These are phyloP conservation scores for Wickerhamiella parazyma DNA, from an alignment of 805 yeast species.

Conservation along the genomic window DNA sequence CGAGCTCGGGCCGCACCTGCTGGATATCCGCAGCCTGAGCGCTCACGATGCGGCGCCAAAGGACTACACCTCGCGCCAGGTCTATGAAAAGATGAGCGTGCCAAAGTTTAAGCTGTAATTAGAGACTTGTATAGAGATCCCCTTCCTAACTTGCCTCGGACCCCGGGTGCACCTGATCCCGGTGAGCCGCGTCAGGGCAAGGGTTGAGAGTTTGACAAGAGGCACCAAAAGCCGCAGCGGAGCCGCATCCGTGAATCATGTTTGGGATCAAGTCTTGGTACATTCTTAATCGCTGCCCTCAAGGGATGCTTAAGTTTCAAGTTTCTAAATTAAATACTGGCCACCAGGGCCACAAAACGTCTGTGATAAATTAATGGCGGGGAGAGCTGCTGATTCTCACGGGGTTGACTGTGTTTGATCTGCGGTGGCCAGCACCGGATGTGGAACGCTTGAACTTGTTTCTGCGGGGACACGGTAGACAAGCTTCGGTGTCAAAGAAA, in stretches of 20 bases:
- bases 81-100: slow-evolving; percentile 18
- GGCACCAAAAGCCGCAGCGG: no score
- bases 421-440: not conserved
- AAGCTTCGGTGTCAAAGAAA: slow-evolving; percentile 1
- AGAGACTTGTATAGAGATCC: no score
- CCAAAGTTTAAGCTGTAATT: slow-evolving; percentile 17
- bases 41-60: slow-evolving; percentile 16
- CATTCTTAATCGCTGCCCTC: no score
- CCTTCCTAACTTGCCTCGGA: no score
- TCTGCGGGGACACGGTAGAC: not conserved
- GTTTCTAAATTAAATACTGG: no score
- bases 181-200: no score
- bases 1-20: slow-evolving; percentile 44
- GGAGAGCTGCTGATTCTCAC: not conserved
- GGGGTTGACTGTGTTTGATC: not conserved
- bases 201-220: no score
- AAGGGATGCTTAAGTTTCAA: no score
- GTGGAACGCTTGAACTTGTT: not conserved
- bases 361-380: not conserved
- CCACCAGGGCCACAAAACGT: no score
- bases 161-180: no score
- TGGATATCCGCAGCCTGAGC: slow-evolving; percentile 33
- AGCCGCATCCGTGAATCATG: no score
- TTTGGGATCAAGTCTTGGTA: no score
- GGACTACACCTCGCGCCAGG: slow-evolving; percentile 14